These are phyloP conservation scores for Colletotrichum camelliae DNA, from an alignment of 2,329 filamentous ascomycete species.

Conservation along the genomic window DNA sequence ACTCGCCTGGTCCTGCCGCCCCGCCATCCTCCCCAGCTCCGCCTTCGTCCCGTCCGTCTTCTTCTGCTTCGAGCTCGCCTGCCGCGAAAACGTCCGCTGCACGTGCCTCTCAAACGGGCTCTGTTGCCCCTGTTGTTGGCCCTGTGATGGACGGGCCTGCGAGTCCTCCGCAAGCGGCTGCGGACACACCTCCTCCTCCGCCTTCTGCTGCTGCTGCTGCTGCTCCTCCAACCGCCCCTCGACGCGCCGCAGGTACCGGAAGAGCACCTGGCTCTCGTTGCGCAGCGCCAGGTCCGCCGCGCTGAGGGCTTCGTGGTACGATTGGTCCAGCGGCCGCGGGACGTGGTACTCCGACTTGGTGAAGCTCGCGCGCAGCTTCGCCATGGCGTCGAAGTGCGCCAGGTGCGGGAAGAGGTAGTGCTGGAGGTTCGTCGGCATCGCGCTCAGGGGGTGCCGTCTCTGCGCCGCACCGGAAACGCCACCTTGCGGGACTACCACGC, in stretches of 20 bases:
- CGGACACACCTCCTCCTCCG: background rate
- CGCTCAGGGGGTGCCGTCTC: conserved; percentile 8
- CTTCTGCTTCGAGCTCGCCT: conserved; percentile 25
- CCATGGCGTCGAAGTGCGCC: conserved; percentile 24
- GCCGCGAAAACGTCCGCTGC: conserved; percentile 4
- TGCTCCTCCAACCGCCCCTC: background rate
- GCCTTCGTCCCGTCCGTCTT: conserved; percentile 25
- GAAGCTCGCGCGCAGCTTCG: conserved; percentile 14
- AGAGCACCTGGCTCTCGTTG: conserved; percentile 20
- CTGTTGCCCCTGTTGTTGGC: background rate
- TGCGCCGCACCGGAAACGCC: background rate
- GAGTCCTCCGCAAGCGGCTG: background rate
- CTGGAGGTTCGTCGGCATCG: conserved; percentile 23
- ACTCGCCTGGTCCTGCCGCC: conserved; percentile 20
- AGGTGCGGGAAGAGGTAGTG: conserved; percentile 23
- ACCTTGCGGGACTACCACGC: background rate
- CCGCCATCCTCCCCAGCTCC: conserved; percentile 23
- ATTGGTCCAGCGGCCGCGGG: conserved; percentile 22
- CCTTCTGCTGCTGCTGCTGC: background rate
- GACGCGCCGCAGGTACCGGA: conserved; percentile 13
- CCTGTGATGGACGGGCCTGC: background rate
- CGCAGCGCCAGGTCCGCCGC: conserved; percentile 11
- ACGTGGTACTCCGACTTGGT: conserved; percentile 24
- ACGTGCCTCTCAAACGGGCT: conserved; percentile 11
- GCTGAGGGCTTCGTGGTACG: conserved; percentile 22